A percentile compares a stretch with the other conserved stretches of the same genome.
phyloP scores from a whole-genome alignment of 495 filamentous ascomycete species.

The Xylaria cubensis region DNA sequence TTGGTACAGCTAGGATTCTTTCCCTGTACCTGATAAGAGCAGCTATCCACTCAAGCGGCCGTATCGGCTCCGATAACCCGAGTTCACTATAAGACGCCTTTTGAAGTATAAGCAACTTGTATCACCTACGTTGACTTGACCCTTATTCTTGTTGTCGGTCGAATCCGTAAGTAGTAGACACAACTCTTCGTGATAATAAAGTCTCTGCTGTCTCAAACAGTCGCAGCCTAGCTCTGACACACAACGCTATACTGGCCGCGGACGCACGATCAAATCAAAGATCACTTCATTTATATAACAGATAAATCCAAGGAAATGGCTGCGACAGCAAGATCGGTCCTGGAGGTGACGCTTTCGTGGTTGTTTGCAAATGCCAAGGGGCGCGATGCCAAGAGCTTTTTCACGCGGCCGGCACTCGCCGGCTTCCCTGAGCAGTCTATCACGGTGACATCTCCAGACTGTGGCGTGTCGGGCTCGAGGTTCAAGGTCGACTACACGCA shows the following conservation, averaged over 20 bases:
- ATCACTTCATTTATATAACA: not conserved
- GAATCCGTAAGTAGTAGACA: not conserved
- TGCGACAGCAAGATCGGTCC: constrained; percentile 31
- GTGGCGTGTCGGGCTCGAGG: constrained; percentile 49
- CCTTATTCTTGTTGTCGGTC: not conserved
- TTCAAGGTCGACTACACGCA: constrained; percentile 48
- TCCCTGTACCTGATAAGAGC: not conserved
- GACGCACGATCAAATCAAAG: not conserved
- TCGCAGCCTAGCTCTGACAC: not conserved
- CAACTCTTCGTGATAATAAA: no score
- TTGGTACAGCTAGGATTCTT: not conserved
- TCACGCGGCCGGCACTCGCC: constrained; percentile 51
- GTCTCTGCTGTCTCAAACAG: not conserved
- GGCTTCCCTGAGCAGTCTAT: constrained; percentile 47
- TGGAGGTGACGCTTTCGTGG: constrained; percentile 50
- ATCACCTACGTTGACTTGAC: not conserved
- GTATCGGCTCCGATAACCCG: constrained; percentile 22
- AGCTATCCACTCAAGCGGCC: constrained; percentile 3
- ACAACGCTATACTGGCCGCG: not conserved
- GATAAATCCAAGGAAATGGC: not conserved
- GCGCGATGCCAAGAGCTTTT: constrained; percentile 56
- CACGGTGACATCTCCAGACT: constrained; percentile 51
- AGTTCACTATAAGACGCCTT: not conserved
- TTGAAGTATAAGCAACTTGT: not conserved
- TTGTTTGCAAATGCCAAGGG: constrained; percentile 47